Base-by-base conservation (phyloP, 163 green algal genomes). In the Chloromonas sp. region DNA sequence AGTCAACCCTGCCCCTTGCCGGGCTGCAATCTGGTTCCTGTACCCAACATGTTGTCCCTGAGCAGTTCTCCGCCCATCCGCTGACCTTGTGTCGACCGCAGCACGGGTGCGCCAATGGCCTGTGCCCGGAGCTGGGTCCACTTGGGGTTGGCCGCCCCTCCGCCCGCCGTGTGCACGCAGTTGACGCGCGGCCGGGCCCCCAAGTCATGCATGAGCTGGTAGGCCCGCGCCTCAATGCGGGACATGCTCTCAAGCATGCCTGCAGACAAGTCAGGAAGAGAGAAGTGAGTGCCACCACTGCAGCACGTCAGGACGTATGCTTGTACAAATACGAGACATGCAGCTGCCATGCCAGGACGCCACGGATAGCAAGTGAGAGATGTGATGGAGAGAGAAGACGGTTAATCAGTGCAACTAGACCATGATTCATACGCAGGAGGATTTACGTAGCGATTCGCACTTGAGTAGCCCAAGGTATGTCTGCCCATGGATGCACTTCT, bases 241-340 rank as follows among this genome's bases (percentile, higher is more conserved):
- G 96, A 91, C 57, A 98, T 97, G 36, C 91, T 88, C 87, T 98
- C 94, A 3, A 98, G 82, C 36, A 98, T 89, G 14, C 93, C 94
- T 95, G 87, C 66, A 36, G 36, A 36, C 36, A 36, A 36, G 36
- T 36, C 36, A 36, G 36, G 36, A 36, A 36, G 36, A 36, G 36
- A 36, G 36, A 36, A 36, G 36, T 36, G 36, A 36, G 36, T 36
- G 36, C 36, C 36, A 36, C 36, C 36, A 36, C 36, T 36, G 36
- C 36, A 36, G 36, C 36, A 36, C 36, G 36, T 74, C 66, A 74
- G 66, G 11, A 11, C 66, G 11, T 74, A 74, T 11, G 66, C 11
- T 74, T 11, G 11, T 11, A 11, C 66, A 74, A 74, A 5, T 11
- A 74, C 66, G 66, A 74, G 11, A 74, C 5, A 5, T 11, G 66